phyloP scores from a whole-genome alignment of 202 grass and related monocot genomes.

The Panicum hallii region DNA sequence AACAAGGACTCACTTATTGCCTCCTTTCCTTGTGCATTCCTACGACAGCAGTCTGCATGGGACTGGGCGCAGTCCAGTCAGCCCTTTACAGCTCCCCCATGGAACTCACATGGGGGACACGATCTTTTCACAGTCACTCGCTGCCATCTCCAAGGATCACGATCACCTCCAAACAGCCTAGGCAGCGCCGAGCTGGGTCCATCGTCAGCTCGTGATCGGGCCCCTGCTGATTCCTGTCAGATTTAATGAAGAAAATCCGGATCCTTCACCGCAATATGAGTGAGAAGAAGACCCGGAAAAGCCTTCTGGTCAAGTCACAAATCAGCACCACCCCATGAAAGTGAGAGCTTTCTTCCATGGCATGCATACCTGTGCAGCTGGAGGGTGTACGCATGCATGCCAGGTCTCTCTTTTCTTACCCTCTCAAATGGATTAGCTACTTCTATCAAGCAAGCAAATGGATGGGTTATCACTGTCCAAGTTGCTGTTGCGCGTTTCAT shows the following conservation, averaged over 20 bases:
- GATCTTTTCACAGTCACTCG: slow-evolving; percentile 30
- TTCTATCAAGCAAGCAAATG: neutral
- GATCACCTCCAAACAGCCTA: slow-evolving; percentile 1
- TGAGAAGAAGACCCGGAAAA: slow-evolving; percentile 1
- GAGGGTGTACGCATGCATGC: neutral
- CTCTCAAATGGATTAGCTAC: slow-evolving; percentile 4
- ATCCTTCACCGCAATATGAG: neutral
- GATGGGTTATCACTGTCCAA: slow-evolving; percentile 26
- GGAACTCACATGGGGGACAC: slow-evolving; percentile 40
- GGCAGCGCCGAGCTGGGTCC: slow-evolving; percentile 18
- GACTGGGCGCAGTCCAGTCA: neutral
- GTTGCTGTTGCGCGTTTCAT: slow-evolving; percentile 52
- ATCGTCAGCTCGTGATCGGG: slow-evolving; percentile 18
- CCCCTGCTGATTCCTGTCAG: neutral
- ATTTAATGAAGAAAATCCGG: slow-evolving; percentile 44
- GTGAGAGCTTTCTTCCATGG: slow-evolving; percentile 1
- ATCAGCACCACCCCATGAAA: slow-evolving; percentile 9
- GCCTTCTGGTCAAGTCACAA: slow-evolving; percentile 22
- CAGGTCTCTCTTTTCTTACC: slow-evolving; percentile 13
- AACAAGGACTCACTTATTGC: slow-evolving; percentile 3
- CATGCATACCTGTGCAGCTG: neutral
- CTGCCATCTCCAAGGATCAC: slow-evolving; percentile 16
- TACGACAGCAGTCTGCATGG: slow-evolving; percentile 3
- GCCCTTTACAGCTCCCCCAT: slow-evolving; percentile 16
- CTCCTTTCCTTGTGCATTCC: slow-evolving; percentile 14